These are phyloP conservation scores for Kazachstania sp. DNA, from an alignment of 1,139 yeast genomes.

Conservation along the genomic window DNA sequence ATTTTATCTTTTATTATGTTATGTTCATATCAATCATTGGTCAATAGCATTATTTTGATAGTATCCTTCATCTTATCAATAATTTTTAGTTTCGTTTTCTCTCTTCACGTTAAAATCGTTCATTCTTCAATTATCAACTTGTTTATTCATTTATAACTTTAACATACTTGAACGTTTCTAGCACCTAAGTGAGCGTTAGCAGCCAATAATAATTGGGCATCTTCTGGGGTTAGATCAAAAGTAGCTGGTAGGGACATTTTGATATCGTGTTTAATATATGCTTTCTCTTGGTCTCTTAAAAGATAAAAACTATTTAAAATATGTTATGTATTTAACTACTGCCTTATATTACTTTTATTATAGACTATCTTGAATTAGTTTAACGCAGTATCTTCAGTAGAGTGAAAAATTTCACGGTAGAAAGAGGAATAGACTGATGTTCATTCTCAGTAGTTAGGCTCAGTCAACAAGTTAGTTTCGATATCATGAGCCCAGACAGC, in stretches of 20 bases:
- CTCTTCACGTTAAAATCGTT: not conserved
- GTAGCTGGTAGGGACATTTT: conserved; percentile 82
- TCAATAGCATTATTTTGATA: no score
- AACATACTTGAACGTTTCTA: conserved; percentile 96
- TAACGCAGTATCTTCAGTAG: not conserved
- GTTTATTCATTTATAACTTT: not conserved
- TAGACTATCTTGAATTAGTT: not conserved
- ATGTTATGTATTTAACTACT: no score
- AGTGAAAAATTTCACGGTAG: not conserved
- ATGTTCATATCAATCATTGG: no score
- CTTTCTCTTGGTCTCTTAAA: conserved; percentile 5
- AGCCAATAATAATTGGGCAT: conserved; percentile 98
- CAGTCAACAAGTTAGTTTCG: no score
- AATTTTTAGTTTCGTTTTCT: not conserved
- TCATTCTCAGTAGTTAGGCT: no score
- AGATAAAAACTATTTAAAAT: not conserved
- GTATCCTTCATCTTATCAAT: not conserved
- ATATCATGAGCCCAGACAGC: no score
- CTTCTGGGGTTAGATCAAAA: conserved; percentile 92
- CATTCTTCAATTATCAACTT: not conserved
- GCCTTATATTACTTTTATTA: not conserved
- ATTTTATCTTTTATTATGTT: no score
- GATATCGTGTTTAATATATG: conserved; percentile 4
- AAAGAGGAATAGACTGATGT: not conserved
- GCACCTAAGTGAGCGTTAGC: conserved; percentile 99